Evolutionary conservation across 768 basidiomycete species (phyloP), one percentile per base, ranked within the genome.

Genomic region (Lentinula aciculospora): DNA sequence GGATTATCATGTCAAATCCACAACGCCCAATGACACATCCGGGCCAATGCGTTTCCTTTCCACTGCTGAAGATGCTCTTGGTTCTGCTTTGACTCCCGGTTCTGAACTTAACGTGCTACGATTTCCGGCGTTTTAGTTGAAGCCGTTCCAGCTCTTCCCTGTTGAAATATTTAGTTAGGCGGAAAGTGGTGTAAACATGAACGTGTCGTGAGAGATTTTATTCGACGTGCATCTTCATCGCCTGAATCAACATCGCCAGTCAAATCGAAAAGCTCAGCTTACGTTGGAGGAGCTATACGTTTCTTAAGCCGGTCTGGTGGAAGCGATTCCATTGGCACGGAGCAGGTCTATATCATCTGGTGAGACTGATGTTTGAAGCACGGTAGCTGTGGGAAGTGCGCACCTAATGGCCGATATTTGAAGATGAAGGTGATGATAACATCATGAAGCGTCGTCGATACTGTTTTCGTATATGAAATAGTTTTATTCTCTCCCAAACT

Each of bases 401-500:
- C 19, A 36, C 53, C 53, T 15, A 40, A 13, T 4, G 53, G 53
- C 5, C 53, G 53, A 42, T 54, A 54, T 54, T 42, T 54, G 23
- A 42, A 54, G 27, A 54, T 42, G 29, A 54, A 54, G 4, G 19
- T 54, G 13, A 42, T 23, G 25, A 54, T 29, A 12, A 17, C 6
- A 31, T 31, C 37, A 3, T 42, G 36, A 6, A 36, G 25, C 23
- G 21, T 31, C 46, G 23, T 21, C 46, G 17, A 47, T 21, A 47
- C 7, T 6, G 51, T 19, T 3, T n/a, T 10, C 4, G 19, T 21
- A 9, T 51, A 32, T 6, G 49, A 10, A 4, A 34, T 25, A 15
- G 7, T 3, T 8, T 28, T 29, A 10, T n/a, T n/a, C 19, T 56
- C 44, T n/a, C 42, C 54, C 12, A 56, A 28, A 0, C 42, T 56